Percentiles rank a stretch among this genome's conserved stretches.
Evolutionary conservation across 495 filamentous ascomycete species (phyloP).

Genomic region (Daldinia grandis): DNA sequence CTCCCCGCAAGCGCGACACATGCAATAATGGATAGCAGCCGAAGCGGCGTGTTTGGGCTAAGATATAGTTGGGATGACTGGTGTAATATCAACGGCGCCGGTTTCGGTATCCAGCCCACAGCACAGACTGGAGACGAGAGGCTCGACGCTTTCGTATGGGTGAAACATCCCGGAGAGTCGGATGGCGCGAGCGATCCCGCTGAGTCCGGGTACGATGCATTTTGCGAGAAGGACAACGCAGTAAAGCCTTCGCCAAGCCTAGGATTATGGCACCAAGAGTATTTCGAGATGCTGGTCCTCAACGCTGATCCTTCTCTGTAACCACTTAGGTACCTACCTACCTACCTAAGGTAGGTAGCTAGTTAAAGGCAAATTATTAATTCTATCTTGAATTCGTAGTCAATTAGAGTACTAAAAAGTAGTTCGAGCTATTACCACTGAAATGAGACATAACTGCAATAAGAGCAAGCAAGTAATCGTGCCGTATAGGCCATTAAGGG

Average conservation of each 20-base stretch:
- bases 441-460: background rate
- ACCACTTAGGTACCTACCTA: background rate
- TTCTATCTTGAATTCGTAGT: background rate
- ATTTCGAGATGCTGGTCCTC: slow-evolving; percentile 62
- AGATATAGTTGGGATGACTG: slow-evolving; percentile 69
- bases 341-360: too few relatives aligned
- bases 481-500: background rate
- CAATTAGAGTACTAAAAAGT: background rate
- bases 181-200: slow-evolving; percentile 67
- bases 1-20: slow-evolving; percentile 55
- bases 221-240: slow-evolving; percentile 60
- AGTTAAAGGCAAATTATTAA: background rate
- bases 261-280: slow-evolving; percentile 70
- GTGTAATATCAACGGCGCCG: slow-evolving; percentile 72
- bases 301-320: background rate
- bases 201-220: slow-evolving; percentile 62
- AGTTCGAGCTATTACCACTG: too few relatives aligned
- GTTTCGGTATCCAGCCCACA: slow-evolving; percentile 67
- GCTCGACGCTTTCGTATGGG: slow-evolving; percentile 73
- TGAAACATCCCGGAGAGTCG: slow-evolving; percentile 71
- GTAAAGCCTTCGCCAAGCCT: slow-evolving; percentile 66
- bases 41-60: slow-evolving; percentile 67
- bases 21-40: slow-evolving; percentile 59
- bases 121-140: slow-evolving; percentile 59
- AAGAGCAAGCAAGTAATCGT: background rate